Percentiles rank a stretch among this genome's conserved stretches.
These are phyloP conservation scores for Lasiodiplodia theobromae DNA, from an alignment of 2,329 filamentous ascomycete genomes.

Conservation along the genomic window DNA sequence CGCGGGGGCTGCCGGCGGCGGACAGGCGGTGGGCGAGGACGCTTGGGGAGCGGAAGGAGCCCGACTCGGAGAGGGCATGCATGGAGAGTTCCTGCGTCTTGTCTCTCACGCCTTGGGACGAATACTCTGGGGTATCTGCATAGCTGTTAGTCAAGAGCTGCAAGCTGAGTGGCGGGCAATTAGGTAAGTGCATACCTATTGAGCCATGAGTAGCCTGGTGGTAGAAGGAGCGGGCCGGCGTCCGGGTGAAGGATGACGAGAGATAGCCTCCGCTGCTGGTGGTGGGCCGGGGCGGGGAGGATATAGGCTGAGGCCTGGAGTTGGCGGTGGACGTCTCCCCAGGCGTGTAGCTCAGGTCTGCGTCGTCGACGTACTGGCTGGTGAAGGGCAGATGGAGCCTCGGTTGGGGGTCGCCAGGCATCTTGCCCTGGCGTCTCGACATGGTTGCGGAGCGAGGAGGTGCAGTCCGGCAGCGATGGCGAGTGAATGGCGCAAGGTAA, in stretches of 20 bases:
- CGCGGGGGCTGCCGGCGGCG: slow-evolving; percentile 17
- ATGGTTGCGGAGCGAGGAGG: slow-evolving; percentile 11
- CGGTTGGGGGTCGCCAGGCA: slow-evolving; percentile 13
- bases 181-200: slow-evolving; percentile 54
- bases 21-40: slow-evolving; percentile 22
- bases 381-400: slow-evolving; percentile 30
- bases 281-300: slow-evolving; percentile 24
- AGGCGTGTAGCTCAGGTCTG: slow-evolving; percentile 17
- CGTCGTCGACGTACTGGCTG: slow-evolving; percentile 27
- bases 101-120: slow-evolving; percentile 77
- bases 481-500: slow-evolving; percentile 27
- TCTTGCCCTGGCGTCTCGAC: slow-evolving; percentile 19
- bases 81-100: slow-evolving; percentile 87
- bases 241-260: slow-evolving; percentile 44
- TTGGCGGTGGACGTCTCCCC: slow-evolving; percentile 17
- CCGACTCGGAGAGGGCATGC: slow-evolving; percentile 66
- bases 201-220: slow-evolving; percentile 69
- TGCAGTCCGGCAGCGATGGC: slow-evolving; percentile 23
- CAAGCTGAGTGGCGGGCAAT: slow-evolving; percentile 30
- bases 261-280: slow-evolving; percentile 28
- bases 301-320: slow-evolving; percentile 24
- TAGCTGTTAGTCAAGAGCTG: slow-evolving; percentile 25
- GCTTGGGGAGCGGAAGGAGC: slow-evolving; percentile 30
- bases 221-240: slow-evolving; percentile 75
- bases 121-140: slow-evolving; percentile 76